Evolutionary conservation across 2,329 filamentous ascomycete genomes (phyloP).

Genomic region (Ophidiomyces ophidiicola): DNA sequence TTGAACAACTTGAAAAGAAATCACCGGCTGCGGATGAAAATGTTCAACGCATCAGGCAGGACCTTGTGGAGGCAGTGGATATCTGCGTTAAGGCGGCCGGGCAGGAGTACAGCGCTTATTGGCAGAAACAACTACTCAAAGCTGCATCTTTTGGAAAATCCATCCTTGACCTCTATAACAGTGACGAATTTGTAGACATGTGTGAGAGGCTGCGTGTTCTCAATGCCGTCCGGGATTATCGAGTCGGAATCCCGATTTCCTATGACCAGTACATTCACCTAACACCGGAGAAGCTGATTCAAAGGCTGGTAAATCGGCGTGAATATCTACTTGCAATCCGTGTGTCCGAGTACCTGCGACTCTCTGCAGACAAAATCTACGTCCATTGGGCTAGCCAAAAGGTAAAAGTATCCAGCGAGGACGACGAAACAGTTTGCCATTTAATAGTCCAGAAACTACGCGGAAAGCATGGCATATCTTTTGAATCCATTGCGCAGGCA

Average conservation of each 20-base stretch:
- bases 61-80: constrained; percentile 84
- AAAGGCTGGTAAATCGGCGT: constrained; percentile 72
- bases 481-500: constrained; percentile 82
- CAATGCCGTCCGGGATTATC: constrained; percentile 83
- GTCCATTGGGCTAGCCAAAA: constrained; percentile 96
- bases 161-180: constrained; percentile 91
- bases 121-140: constrained; percentile 93
- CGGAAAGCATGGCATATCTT: constrained; percentile 85
- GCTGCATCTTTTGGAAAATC: constrained; percentile 97
- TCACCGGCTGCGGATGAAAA: constrained; percentile 97
- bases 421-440: constrained; percentile 77
- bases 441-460: constrained; percentile 76
- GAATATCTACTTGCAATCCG: constrained; percentile 85
- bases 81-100: constrained; percentile 87
- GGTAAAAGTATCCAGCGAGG: constrained; percentile 68
- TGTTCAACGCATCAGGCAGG: constrained; percentile 81
- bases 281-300: constrained; percentile 77
- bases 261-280: constrained; percentile 89
- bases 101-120: constrained; percentile 76
- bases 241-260: constrained; percentile 77
- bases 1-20: constrained; percentile 79
- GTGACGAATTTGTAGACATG: constrained; percentile 97
- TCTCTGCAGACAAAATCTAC: constrained; percentile 82
- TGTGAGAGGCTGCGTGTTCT: constrained; percentile 85
- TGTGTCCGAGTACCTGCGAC: constrained; percentile 71